Conservation (phyloP, 495 filamentous ascomycete species). For the Podospora didyma region DNA sequence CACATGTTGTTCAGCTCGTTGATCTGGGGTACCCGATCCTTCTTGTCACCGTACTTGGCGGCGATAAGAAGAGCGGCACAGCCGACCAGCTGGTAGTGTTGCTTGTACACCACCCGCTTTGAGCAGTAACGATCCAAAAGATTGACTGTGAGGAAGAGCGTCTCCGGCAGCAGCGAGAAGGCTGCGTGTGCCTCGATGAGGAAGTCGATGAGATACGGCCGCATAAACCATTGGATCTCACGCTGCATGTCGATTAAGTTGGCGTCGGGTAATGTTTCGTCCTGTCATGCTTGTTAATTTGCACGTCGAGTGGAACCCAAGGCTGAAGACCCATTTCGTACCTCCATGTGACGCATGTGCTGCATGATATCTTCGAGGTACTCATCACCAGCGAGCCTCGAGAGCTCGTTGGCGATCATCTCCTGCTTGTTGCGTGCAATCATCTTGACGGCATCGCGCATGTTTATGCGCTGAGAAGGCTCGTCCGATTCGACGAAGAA, state of each 20-base stretch:
- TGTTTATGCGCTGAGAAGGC: conserved; percentile 41
- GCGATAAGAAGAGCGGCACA: conserved; percentile 95
- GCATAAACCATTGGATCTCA: conserved; percentile 99
- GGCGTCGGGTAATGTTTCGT: conserved; percentile 88
- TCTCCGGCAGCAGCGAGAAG: conserved; percentile 90
- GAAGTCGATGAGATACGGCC: conserved; percentile 97
- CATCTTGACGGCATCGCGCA: conserved; percentile 68
- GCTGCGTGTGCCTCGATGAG: conserved; percentile 94
- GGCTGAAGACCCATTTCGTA: conserved; percentile 35
- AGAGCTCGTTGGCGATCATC: conserved; percentile 82
- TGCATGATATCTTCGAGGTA: conserved; percentile 88
- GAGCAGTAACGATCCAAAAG: conserved; percentile 97
- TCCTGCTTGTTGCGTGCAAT: conserved; percentile 74
- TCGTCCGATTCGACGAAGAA: conserved; percentile 89
- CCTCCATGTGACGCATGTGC: conserved; percentile 97
- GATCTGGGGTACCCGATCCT: conserved; percentile 93
- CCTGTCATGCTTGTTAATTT: conserved; percentile 43
- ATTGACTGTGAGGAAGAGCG: conserved; percentile 92
- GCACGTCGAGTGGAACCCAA: background rate
- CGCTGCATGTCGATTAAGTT: conserved; percentile 98
- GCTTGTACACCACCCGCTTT: conserved; percentile 96
- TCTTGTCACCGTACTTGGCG: conserved; percentile 97
- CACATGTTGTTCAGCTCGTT: conserved; percentile 98
- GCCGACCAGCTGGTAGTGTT: conserved; percentile 96
- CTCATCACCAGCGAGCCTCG: conserved; percentile 73